These are phyloP conservation scores for Aleurites moluccanus DNA, from an alignment of 441 rosid genomes.

Conservation along the genomic window DNA sequence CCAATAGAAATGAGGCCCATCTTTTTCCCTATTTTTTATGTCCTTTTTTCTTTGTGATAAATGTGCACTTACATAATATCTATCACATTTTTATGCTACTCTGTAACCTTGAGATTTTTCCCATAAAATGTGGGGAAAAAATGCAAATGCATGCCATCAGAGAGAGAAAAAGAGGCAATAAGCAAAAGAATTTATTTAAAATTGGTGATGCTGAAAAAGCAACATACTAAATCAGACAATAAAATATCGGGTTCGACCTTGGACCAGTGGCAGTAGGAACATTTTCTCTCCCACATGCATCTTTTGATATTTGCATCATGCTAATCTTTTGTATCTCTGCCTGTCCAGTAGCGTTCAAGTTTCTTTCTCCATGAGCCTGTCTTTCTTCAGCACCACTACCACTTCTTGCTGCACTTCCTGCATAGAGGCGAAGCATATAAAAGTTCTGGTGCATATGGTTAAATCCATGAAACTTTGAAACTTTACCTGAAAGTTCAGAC, in stretches of 20 bases:
- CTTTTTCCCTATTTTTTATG: not conserved
- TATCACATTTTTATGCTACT: no score
- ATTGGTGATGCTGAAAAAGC: no score
- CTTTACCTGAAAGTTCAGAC: slow-evolving; percentile 85
- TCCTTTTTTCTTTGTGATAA: not conserved
- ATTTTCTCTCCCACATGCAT: slow-evolving; percentile 38
- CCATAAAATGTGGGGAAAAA: not conserved
- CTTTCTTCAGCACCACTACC: slow-evolving; percentile 54
- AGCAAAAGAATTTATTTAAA: not conserved
- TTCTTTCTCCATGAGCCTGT: slow-evolving; percentile 49
- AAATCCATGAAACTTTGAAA: slow-evolving; percentile 14
- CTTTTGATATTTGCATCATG: slow-evolving; percentile 57
- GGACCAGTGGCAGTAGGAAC: slow-evolving; percentile 44
- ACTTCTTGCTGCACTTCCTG: slow-evolving; percentile 76
- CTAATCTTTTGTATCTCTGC: slow-evolving; percentile 56
- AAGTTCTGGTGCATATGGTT: slow-evolving; percentile 17
- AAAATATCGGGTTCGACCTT: slow-evolving; percentile 40
- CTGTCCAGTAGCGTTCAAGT: slow-evolving; percentile 37
- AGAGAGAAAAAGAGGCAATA: not conserved
- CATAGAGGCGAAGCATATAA: slow-evolving; percentile 21
- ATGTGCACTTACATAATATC: no score
- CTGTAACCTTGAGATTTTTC: not conserved
- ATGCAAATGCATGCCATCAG: not conserved
- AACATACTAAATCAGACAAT: slow-evolving; percentile 26
- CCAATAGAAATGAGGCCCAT: not conserved